Conservation (phyloP, 768 basidiomycete genomes). For the Hortiboletus campestris region DNA sequence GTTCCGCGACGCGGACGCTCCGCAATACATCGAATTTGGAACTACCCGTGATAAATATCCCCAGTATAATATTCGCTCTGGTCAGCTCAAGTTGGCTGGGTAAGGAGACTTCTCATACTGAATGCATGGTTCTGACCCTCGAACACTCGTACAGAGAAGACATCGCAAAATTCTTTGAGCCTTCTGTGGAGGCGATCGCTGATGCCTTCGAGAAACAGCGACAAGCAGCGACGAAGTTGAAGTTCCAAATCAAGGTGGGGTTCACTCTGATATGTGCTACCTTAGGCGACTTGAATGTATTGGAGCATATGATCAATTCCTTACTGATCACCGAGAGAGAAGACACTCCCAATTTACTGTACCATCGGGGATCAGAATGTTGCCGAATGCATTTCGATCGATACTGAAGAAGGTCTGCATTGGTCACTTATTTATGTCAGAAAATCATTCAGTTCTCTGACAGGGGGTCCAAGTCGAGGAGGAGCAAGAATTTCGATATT, state of each 20-base stretch:
- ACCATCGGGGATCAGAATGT: neutral
- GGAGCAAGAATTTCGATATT: no score
- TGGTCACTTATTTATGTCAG: no score
- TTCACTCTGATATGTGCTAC: neutral
- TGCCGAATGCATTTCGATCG: slow-evolving; percentile 12
- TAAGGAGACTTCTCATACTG: slow-evolving; percentile 12
- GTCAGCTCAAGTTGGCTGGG: slow-evolving; percentile 39
- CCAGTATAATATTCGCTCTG: slow-evolving; percentile 34
- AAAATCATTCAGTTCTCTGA: neutral
- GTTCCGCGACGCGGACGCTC: slow-evolving; percentile 35
- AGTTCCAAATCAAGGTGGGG: slow-evolving; percentile 27
- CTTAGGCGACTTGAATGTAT: slow-evolving; percentile 27
- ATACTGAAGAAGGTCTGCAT: no score
- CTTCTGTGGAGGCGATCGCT: slow-evolving; percentile 36
- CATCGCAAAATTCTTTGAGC: slow-evolving; percentile 42
- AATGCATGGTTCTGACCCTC: neutral
- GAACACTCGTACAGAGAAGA: slow-evolving; percentile 25
- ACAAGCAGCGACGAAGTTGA: slow-evolving; percentile 11
- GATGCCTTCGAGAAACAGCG: slow-evolving; percentile 34
- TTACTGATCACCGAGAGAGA: no score
- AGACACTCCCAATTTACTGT: slow-evolving; percentile 10
- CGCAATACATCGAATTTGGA: slow-evolving; percentile 42
- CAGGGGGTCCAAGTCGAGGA: neutral
- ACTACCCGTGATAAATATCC: slow-evolving; percentile 34
- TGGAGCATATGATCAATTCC: slow-evolving; percentile 8